These are phyloP conservation scores for Pisolithus sp. DNA, from an alignment of 768 basidiomycete genomes.

Conservation along the genomic window DNA sequence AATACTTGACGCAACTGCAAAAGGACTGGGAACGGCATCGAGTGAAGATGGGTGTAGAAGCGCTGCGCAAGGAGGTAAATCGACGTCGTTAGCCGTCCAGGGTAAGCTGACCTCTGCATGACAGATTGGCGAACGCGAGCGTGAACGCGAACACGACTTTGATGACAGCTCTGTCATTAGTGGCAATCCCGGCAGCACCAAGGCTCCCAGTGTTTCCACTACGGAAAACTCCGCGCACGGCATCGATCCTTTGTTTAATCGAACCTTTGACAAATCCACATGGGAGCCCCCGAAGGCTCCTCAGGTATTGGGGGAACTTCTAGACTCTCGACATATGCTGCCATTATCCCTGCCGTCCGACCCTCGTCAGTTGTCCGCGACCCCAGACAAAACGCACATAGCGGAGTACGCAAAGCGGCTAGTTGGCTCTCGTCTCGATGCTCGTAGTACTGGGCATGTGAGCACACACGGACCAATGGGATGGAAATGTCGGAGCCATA, in stretches of 20 bases:
- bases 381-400: conserved; percentile 41
- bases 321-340: conserved; percentile 92
- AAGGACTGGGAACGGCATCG: conserved; percentile 96
- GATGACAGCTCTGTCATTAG: conserved; percentile 24
- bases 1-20: conserved; percentile 91
- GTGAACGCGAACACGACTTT: conserved; percentile 49
- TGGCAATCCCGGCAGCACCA: conserved; percentile 34
- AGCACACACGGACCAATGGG: conserved; percentile 38
- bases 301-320: conserved; percentile 80
- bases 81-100: background rate
- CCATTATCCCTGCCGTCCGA: conserved; percentile 80
- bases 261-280: conserved; percentile 48
- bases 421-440: conserved; percentile 19
- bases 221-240: conserved; percentile 36
- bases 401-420: conserved; percentile 11
- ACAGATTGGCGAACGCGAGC: conserved; percentile 64
- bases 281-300: conserved; percentile 80
- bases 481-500: conserved; percentile 56
- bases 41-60: conserved; percentile 80
- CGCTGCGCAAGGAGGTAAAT: conserved; percentile 72
- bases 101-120: conserved; percentile 1
- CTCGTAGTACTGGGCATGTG: conserved; percentile 35
- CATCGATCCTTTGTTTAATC: conserved; percentile 81
- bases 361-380: conserved; percentile 67
- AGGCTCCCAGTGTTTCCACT: conserved; percentile 24